Percentiles rank a stretch among this genome's conserved stretches.
Evolutionary conservation across 2,329 filamentous ascomycete genomes (phyloP).

Genomic region (Aspergillus pseudoterreus): DNA sequence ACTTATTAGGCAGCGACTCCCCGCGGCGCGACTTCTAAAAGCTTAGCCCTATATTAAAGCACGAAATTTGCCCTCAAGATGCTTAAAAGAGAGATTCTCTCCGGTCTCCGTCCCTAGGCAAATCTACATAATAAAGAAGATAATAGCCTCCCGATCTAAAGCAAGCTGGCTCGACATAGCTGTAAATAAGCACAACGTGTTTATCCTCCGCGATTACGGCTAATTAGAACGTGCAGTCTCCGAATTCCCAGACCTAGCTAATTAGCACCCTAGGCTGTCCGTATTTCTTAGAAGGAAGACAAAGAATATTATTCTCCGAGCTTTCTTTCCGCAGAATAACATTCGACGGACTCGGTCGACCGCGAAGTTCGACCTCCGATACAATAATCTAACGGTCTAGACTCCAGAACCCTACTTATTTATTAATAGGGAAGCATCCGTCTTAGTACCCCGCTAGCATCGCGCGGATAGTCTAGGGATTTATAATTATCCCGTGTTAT

Average conservation of each 20-base stretch:
- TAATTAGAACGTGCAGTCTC: background rate
- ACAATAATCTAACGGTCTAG: background rate
- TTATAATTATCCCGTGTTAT: slow-evolving; percentile 2
- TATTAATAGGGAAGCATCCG: background rate
- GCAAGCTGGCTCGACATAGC: slow-evolving; percentile 4
- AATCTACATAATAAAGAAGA: background rate
- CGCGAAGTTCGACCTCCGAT: background rate
- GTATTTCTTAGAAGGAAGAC: slow-evolving; percentile 2
- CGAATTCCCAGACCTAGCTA: background rate
- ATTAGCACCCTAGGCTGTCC: background rate
- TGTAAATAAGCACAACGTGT: background rate
- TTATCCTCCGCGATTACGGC: slow-evolving; percentile 1
- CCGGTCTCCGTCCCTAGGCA: background rate
- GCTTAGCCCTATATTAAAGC: background rate
- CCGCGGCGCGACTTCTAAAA: background rate
- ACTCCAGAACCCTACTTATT: background rate
- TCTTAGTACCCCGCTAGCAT: background rate
- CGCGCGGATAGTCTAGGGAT: background rate
- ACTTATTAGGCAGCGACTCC: background rate
- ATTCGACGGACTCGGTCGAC: background rate
- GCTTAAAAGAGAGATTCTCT: background rate
- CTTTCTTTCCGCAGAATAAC: slow-evolving; percentile 4
- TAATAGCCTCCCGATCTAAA: background rate
- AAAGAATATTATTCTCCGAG: slow-evolving; percentile 1
- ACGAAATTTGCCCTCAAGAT: background rate